Conservation (phyloP, 2,329 filamentous ascomycete genomes). For the Venturiaceae sp. region DNA sequence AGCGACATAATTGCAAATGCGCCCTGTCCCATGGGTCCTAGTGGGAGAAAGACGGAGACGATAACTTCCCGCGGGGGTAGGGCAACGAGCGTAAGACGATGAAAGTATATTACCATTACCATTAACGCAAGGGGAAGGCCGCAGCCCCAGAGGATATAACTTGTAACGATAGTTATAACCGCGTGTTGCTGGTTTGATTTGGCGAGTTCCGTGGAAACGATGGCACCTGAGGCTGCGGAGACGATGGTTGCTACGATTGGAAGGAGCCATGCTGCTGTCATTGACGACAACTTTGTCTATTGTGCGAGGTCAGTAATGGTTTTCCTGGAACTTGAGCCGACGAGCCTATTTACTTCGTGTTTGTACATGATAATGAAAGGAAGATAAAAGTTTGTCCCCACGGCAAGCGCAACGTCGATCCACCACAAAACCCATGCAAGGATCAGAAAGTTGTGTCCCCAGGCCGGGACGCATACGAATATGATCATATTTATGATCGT, state of each 20-base stretch:
- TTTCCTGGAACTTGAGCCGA: constrained; percentile 48
- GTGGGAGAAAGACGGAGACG: constrained; percentile 57
- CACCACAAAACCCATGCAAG: constrained; percentile 42
- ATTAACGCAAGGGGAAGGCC: constrained; percentile 51
- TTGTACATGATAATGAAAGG: neutral
- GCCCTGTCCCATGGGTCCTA: constrained; percentile 58
- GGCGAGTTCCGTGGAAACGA: constrained; percentile 51
- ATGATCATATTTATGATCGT: constrained; percentile 59
- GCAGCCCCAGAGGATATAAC: constrained; percentile 62
- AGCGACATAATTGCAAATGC: constrained; percentile 43
- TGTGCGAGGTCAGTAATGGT: constrained; percentile 51
- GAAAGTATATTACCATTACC: constrained; percentile 59
- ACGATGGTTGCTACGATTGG: constrained; percentile 60
- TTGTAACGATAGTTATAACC: constrained; percentile 50
- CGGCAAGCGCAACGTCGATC: constrained; percentile 34
- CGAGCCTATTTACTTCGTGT: constrained; percentile 25
- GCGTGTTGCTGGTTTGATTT: constrained; percentile 47
- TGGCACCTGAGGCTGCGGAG: constrained; percentile 51
- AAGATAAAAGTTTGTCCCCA: constrained; percentile 26
- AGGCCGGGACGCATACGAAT: constrained; percentile 48
- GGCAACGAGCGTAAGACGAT: constrained; percentile 55
- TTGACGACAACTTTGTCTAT: too few species aligned
- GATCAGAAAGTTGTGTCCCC: constrained; percentile 45
- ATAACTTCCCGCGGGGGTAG: constrained; percentile 57
- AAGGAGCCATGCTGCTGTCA: constrained; percentile 56